phyloP scores from a whole-genome alignment of 306 rosid species.

The Ochetophila trinervis region DNA sequence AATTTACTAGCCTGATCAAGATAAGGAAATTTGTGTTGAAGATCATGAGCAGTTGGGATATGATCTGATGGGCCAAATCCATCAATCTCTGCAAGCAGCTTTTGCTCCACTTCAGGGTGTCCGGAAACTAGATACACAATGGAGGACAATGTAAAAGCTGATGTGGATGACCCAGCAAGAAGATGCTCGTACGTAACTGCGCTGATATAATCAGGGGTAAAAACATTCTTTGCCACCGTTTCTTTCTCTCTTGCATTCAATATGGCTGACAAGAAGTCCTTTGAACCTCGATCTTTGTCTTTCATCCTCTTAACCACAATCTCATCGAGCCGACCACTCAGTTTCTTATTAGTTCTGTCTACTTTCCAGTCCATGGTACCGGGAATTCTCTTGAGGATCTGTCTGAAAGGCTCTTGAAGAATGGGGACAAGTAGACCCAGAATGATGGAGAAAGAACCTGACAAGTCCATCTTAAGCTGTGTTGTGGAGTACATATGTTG shows the following conservation, averaged over 20 bases:
- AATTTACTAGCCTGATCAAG: conserved; percentile 61
- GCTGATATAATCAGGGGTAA: conserved; percentile 66
- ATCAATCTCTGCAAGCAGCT: conserved; percentile 69
- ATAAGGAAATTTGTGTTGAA: conserved; percentile 69
- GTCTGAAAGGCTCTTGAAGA: conserved; percentile 82
- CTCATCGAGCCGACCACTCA: conserved; percentile 64
- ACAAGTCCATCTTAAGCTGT: conserved; percentile 84
- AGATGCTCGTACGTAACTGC: conserved; percentile 90
- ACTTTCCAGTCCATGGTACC: conserved; percentile 92
- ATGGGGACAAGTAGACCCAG: conserved; percentile 73
- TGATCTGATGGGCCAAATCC: conserved; percentile 50
- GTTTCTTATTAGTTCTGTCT: conserved; percentile 50
- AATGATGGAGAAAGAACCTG: conserved; percentile 89
- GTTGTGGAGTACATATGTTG: conserved; percentile 83
- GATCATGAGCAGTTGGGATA: conserved; percentile 63
- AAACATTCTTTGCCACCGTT: conserved; percentile 43
- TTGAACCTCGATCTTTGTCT: conserved; percentile 40
- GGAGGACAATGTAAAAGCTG: conserved; percentile 75
- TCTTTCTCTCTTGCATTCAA: conserved; percentile 70
- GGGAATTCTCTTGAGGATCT: conserved; percentile 73
- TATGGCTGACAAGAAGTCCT: conserved; percentile 77
- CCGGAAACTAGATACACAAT: conserved; percentile 73
- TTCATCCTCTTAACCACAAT: conserved; percentile 63
- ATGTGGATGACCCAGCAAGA: conserved; percentile 89
- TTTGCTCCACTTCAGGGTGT: conserved; percentile 75